Percentiles rank a stretch among this genome's conserved stretches.
Evolutionary conservation across 1,284 basidiomycete genomes (phyloP).

Genomic region (Inonotus hispidus): DNA sequence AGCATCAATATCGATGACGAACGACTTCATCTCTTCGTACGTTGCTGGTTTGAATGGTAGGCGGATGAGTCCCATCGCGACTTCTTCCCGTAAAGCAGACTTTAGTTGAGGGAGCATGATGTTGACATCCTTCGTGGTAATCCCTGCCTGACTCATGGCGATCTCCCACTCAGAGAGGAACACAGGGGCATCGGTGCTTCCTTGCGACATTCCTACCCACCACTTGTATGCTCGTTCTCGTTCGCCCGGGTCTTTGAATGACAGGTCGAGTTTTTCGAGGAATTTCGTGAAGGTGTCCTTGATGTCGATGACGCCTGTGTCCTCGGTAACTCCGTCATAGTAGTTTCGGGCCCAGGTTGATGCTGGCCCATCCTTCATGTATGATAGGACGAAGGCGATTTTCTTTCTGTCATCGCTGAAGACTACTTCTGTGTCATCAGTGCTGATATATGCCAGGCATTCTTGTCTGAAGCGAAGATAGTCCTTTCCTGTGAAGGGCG

Average conservation of each 20-base stretch:
- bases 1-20: too few species aligned
- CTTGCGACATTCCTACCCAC: neutral
- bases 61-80: too few species aligned
- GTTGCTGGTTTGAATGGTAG: too few species aligned
- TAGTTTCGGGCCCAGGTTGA: neutral
- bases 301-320: neutral
- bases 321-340: neutral
- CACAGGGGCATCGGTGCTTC: neutral
- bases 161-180: neutral
- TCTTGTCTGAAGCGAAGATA: neutral
- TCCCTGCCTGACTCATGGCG: too few species aligned
- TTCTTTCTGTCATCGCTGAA: neutral
- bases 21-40: too few species aligned
- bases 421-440: neutral
- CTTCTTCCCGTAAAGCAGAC: too few species aligned
- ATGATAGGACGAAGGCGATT: neutral
- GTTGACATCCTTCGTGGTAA: too few species aligned
- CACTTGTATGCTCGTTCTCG: neutral
- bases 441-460: neutral
- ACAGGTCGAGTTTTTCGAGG: neutral
- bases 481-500: neutral
- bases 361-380: neutral
- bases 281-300: neutral
- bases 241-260: neutral
- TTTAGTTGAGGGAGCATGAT: too few species aligned